phyloP scores from a whole-genome alignment of 805 yeast species.

The Ogataea angusta region DNA sequence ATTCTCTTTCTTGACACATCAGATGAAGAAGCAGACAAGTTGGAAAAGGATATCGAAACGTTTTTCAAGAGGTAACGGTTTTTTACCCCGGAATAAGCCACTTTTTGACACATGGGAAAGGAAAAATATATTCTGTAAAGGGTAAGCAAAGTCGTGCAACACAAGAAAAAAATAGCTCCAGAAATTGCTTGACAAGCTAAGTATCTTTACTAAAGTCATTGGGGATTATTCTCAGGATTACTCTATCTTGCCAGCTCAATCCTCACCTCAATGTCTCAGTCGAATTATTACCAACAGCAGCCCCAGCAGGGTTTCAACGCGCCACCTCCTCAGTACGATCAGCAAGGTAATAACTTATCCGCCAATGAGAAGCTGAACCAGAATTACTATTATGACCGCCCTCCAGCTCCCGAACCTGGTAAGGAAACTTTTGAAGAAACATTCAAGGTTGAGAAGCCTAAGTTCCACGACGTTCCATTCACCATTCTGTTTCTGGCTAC shows the following conservation, averaged over 20 bases:
- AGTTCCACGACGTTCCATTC: constrained; percentile 69
- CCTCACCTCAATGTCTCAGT: not conserved
- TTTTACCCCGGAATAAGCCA: constrained; percentile 2
- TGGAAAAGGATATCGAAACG: constrained; percentile 13
- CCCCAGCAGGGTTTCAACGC: constrained; percentile 9
- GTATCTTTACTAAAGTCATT: not conserved
- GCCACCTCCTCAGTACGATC: constrained; percentile 14
- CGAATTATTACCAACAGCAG: constrained; percentile 14
- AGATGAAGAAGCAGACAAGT: constrained; percentile 11
- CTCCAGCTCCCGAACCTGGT: constrained; percentile 33
- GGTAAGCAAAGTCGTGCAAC: constrained; percentile 1
- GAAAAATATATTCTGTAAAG: not conserved
- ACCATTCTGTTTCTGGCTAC: constrained; percentile 43
- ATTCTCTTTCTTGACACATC: constrained; percentile 4
- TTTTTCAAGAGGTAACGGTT: constrained; percentile 3
- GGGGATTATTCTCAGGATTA: not conserved
- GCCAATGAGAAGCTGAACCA: constrained; percentile 15
- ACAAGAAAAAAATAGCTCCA: not conserved
- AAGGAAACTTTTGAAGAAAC: constrained; percentile 55
- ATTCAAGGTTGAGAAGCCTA: constrained; percentile 61
- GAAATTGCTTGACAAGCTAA: constrained; percentile 2
- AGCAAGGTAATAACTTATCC: constrained; percentile 11
- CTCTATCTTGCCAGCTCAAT: not conserved
- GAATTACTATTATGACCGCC: constrained; percentile 20
- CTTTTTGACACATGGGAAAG: constrained; percentile 2